Evolutionary conservation across 345 rosid genomes (phyloP).

Genomic region (Murraya paniculata): DNA sequence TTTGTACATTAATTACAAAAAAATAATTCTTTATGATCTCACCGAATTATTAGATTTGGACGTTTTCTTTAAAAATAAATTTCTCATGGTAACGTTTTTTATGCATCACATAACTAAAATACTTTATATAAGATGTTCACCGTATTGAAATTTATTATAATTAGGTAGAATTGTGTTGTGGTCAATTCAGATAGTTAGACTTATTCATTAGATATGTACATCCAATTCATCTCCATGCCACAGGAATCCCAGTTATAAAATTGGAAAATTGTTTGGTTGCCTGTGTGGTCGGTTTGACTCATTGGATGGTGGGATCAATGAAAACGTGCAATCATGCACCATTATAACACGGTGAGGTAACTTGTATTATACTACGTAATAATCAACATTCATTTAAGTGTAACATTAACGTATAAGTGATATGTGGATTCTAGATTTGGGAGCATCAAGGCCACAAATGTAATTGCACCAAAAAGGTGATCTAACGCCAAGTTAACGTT

Average conservation of each 20-base stretch:
- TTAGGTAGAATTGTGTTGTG: too few relatives aligned
- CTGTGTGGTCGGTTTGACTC: not conserved
- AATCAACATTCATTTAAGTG: not conserved
- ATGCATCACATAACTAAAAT: too few relatives aligned
- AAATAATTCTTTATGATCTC: too few relatives aligned
- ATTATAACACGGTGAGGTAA: not conserved
- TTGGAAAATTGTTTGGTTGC: not conserved
- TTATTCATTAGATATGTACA: too few relatives aligned
- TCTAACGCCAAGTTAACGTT: not conserved
- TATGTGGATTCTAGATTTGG: not conserved
- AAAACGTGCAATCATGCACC: slow-evolving; percentile 6
- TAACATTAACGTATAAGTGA: not conserved
- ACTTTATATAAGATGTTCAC: too few relatives aligned
- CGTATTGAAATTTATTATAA: too few relatives aligned
- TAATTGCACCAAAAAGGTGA: not conserved
- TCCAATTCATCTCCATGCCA: not conserved
- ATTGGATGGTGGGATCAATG: not conserved
- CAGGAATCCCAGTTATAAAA: not conserved
- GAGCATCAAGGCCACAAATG: not conserved
- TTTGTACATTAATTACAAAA: too few relatives aligned
- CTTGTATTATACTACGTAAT: not conserved
- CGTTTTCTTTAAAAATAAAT: too few relatives aligned
- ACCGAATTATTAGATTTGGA: too few relatives aligned
- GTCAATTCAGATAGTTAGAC: not conserved
- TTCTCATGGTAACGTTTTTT: too few relatives aligned